Evolutionary conservation across 73 alveolate species (phyloP), one percentile per base, ranked within the genome.

Genomic region (Stentor roeselii): DNA sequence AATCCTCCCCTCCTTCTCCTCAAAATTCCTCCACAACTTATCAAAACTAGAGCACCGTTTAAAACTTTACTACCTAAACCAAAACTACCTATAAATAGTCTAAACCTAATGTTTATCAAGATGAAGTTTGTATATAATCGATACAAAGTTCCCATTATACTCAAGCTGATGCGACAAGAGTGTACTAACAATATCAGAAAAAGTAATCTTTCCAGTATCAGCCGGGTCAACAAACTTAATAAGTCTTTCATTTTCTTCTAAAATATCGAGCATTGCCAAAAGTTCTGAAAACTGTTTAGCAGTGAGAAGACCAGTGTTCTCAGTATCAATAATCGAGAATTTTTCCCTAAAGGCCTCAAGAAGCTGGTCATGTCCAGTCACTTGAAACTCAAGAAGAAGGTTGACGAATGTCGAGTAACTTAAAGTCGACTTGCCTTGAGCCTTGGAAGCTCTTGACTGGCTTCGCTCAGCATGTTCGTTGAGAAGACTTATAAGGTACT

Each of bases 291-390:
- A 97, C 87, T 96, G 95, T 11, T 90, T 82, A 58, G 15, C 35
- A 58, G 74, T 21, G 27, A 95, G 86, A 34, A 95, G 85, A 3
- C 99, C 99, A 84, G 95, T 94, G 39, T 92, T 88, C 84, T 95
- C 97, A 6, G 82, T 50, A 88, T 97, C 99, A 77, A 93, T 90
- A 36, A 86, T 83, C 87, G 92, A 91, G 88, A 92, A 97, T 36
- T 93, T 86, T 59, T 74, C 76, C 36, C 95, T 90, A 90, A 97
- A 97, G 78, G 90, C 93, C 39, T 86, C 89, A 67, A 95, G 84
- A 92, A 92, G 96, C 90, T 97, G 95, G 75, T 94, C 98, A 89
- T 95, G 98, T 59, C 95, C 93, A 87, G 94, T 93, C 39, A 97
- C 91, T 86, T 97, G 94, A 93, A 95, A 97, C 85, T 97, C 99